phyloP scores from a whole-genome alignment of 2,329 filamentous ascomycete species.

The Simplicillium aogashimaense region DNA sequence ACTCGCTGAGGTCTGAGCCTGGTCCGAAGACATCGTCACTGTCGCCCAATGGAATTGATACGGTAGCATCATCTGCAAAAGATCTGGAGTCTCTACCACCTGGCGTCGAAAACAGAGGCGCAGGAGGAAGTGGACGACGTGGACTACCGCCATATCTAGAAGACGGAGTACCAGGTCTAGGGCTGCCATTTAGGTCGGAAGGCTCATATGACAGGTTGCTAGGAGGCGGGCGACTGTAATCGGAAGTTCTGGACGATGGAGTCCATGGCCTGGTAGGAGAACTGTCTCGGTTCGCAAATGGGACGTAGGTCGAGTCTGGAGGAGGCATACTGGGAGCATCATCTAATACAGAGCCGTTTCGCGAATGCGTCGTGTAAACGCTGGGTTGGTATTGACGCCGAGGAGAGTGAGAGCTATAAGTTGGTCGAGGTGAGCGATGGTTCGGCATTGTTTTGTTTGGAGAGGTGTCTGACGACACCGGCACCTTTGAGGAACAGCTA shows the following conservation, averaged over 20 bases:
- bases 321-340: conserved; percentile 48
- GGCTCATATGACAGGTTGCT: conserved; percentile 72
- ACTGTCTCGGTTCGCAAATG: conserved; percentile 38
- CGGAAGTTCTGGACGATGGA: conserved; percentile 39
- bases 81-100: conserved; percentile 33
- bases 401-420: conserved; percentile 27
- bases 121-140: conserved; percentile 75
- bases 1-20: conserved; percentile 41
- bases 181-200: conserved; percentile 78
- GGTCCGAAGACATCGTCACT: conserved; percentile 66
- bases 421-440: conserved; percentile 28
- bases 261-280: conserved; percentile 51
- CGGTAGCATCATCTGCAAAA: conserved; percentile 58
- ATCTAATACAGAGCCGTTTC: conserved; percentile 42
- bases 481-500: conserved; percentile 11
- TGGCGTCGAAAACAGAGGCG: conserved; percentile 66
- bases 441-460: conserved; percentile 12
- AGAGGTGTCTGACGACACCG: not conserved
- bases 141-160: conserved; percentile 84
- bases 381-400: conserved; percentile 44
- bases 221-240: conserved; percentile 63
- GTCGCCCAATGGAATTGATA: conserved; percentile 59
- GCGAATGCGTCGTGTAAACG: conserved; percentile 34
- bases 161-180: conserved; percentile 81
- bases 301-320: conserved; percentile 53